Conservation (phyloP, 176 grass and related monocot genomes). For the Phoenix dactylifera region DNA sequence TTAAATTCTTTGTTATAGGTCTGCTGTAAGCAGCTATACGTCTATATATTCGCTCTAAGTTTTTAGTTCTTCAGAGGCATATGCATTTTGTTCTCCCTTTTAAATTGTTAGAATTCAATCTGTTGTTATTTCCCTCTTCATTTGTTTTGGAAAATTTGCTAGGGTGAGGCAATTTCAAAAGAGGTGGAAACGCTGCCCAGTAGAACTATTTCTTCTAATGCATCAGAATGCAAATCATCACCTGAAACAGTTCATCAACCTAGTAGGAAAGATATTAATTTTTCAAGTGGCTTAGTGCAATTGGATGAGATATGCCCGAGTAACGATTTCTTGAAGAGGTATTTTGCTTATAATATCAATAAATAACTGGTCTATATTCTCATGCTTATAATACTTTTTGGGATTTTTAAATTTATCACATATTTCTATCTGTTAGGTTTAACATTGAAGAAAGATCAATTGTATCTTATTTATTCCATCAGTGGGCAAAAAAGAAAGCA, state of each 20-base stretch:
- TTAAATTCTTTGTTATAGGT: neutral
- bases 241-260: neutral
- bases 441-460: constrained; percentile 17
- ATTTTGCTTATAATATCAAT: constrained; percentile 9
- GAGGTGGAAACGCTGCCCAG: constrained; percentile 6
- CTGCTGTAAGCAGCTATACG: neutral
- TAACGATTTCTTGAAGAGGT: constrained; percentile 95
- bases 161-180: constrained; percentile 27
- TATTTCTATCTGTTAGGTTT: constrained; percentile 1
- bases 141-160: neutral
- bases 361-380: no score
- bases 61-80: no score
- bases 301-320: constrained; percentile 39
- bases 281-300: constrained; percentile 12
- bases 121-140: neutral
- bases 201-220: constrained; percentile 13
- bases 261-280: neutral
- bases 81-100: no score
- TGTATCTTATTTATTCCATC: constrained; percentile 23
- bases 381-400: no score
- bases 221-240: constrained; percentile 4
- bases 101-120: no score
- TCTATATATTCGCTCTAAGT: no score
- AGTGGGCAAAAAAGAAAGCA: constrained; percentile 19
- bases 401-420: no score